Base-by-base conservation (phyloP, 805 yeast species). In the Vanderwaltozyma yarrowii region DNA sequence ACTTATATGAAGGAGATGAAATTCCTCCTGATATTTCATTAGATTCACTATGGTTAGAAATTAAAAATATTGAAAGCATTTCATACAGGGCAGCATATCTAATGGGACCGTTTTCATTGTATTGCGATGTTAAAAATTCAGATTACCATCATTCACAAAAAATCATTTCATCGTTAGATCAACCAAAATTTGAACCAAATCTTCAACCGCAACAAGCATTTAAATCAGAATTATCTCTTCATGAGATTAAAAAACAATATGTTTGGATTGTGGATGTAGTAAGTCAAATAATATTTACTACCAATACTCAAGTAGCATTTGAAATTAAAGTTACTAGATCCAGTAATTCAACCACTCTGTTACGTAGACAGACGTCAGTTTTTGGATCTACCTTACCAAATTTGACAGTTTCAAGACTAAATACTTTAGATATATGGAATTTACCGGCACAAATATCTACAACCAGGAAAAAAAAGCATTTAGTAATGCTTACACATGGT, bases 401-500 rank as follows among this genome's bases (percentile, higher is more conserved):
- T n/a, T 43, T 82, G 19, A 56, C 49, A 9, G 79, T 83, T 0
- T 58, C 68, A 20, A 67, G 71, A 39, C 58, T 67, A 35, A 78
- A 70, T 35, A 79, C 88, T 0, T 43, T 66, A 13, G 92, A 81
- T 54, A 51, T 83, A 20, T 83, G 94, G 94, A 78, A 78, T 52
- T 51, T 72, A 31, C 85, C 86, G 0, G 59, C 36, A 39, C 36
- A 32, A 23, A 17, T 33, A 3, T 4, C 15, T 23, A 39, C 30
- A 14, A 16, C 7, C 8, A 17, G 19, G 20, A 78, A 78, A 11
- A 66, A 71, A 4, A 54, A 50, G 32, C 94, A 83, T 59, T 62
- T 83, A 43, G 85, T 82, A 14, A 58, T 83, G 1, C 52, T 82
- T 29, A 78, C 88, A 0, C 94, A 83, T 58, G 94, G 94, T 0